Conservation (phyloP, 1,284 basidiomycete species). For the Sporisorium reilianum region DNA sequence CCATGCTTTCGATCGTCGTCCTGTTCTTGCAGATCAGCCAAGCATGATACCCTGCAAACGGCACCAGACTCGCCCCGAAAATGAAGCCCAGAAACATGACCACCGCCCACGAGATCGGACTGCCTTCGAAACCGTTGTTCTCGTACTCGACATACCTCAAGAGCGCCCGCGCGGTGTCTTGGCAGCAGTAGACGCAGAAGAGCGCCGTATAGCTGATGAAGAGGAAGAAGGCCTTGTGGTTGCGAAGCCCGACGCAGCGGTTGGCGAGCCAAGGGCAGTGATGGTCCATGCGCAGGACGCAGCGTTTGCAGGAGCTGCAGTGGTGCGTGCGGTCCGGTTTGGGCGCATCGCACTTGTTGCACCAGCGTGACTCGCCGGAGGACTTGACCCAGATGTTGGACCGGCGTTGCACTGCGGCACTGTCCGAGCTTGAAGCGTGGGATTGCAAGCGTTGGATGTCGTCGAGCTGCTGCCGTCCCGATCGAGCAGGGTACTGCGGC, state of each 20-base stretch:
- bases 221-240: constrained; percentile 70
- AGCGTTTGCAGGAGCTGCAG: constrained; percentile 62
- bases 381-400: constrained; percentile 59
- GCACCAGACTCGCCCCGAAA: constrained; percentile 56
- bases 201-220: constrained; percentile 66
- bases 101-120: constrained; percentile 68
- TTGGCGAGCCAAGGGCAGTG: constrained; percentile 73
- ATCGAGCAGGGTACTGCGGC: constrained; percentile 50
- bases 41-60: constrained; percentile 63
- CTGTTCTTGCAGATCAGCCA: constrained; percentile 68
- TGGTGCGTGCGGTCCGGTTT: constrained; percentile 67
- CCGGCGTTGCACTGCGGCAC: constrained; percentile 15
- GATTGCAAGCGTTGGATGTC: constrained; percentile 30
- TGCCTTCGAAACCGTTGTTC: constrained; percentile 60
- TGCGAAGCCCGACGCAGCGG: constrained; percentile 68
- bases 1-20: constrained; percentile 70
- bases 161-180: constrained; percentile 57
- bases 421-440: constrained; percentile 2
- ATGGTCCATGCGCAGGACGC: constrained; percentile 71
- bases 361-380: constrained; percentile 59
- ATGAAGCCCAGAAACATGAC: constrained; percentile 64
- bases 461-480: constrained; percentile 50
- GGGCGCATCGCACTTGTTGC: constrained; percentile 58
- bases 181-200: constrained; percentile 57
- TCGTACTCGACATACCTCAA: constrained; percentile 41